These are phyloP conservation scores for Colletotrichum noveboracense DNA, from an alignment of 2,329 filamentous ascomycete species.

Conservation along the genomic window DNA sequence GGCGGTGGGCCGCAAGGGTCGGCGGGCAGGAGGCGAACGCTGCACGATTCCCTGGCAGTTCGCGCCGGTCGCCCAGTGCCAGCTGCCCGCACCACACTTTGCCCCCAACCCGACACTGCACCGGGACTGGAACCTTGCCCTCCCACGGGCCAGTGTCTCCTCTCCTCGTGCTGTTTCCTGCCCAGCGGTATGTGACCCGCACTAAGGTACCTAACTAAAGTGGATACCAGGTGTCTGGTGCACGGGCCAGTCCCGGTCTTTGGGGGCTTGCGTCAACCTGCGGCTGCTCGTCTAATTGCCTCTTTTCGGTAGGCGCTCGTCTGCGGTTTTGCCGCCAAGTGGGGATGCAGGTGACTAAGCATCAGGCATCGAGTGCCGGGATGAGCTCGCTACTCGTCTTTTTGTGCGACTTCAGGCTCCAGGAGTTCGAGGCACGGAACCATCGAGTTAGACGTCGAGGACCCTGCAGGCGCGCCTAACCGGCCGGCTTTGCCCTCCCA, in stretches of 20 bases:
- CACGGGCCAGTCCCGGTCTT: background rate
- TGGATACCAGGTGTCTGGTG: background rate
- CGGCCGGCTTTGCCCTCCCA: background rate
- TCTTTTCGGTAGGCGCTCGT: slow-evolving; percentile 10
- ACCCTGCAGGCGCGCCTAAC: background rate
- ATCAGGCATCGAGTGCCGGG: background rate
- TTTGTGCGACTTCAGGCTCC: background rate
- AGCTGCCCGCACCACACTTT: background rate
- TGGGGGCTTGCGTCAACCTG: slow-evolving; percentile 16
- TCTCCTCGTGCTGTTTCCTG: background rate
- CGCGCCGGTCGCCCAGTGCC: background rate
- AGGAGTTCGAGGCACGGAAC: background rate
- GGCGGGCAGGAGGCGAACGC: background rate
- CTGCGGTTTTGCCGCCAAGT: background rate
- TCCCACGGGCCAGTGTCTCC: background rate
- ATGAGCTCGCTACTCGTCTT: background rate
- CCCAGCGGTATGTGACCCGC: background rate
- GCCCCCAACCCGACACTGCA: background rate
- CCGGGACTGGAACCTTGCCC: background rate
- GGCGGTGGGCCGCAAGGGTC: background rate
- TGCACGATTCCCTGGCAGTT: slow-evolving; percentile 1
- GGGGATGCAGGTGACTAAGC: background rate
- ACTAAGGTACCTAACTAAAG: background rate
- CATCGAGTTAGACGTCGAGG: background rate
- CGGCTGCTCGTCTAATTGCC: slow-evolving; percentile 20